phyloP scores from a whole-genome alignment of 164 flowering plant species.

The Santalum album region DNA sequence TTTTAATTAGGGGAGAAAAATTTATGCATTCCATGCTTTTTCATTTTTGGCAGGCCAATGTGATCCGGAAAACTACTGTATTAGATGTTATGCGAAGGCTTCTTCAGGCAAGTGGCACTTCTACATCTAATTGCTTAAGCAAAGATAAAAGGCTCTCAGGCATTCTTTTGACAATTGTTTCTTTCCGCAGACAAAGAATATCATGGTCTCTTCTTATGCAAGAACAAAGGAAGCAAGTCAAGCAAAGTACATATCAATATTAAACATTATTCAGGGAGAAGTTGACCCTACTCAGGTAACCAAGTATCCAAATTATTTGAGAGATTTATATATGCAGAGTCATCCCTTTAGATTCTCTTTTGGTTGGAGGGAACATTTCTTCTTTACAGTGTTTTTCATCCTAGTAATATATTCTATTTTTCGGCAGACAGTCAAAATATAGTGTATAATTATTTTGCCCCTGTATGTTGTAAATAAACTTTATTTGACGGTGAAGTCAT shows the following conservation, averaged over 20 bases:
- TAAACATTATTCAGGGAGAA: slow-evolving; percentile 98
- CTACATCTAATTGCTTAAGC: not conserved
- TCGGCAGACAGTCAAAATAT: too few relatives aligned
- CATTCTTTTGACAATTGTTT: slow-evolving; percentile 21
- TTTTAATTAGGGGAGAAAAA: not conserved
- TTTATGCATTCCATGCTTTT: slow-evolving; percentile 2
- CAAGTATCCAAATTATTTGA: not conserved
- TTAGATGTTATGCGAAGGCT: slow-evolving; percentile 99
- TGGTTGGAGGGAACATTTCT: too few relatives aligned
- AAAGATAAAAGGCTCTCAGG: not conserved
- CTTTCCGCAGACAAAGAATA: slow-evolving; percentile 80
- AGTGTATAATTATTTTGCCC: too few relatives aligned
- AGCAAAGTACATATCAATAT: slow-evolving; percentile 94
- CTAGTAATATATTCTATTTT: too few relatives aligned
- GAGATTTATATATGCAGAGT: not conserved
- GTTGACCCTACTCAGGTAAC: slow-evolving; percentile 98
- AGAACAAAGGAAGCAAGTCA: slow-evolving; percentile 98
- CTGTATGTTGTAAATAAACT: too few relatives aligned
- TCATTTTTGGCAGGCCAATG: slow-evolving; percentile 74
- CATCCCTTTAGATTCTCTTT: too few relatives aligned
- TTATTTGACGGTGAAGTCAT: too few relatives aligned
- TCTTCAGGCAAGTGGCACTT: slow-evolving; percentile 62
- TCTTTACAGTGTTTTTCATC: too few relatives aligned
- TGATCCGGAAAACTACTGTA: slow-evolving; percentile 97
- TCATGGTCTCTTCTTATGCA: slow-evolving; percentile 98